phyloP scores from a whole-genome alignment of 179 eudicot species.

The Carnegiea gigantea region DNA sequence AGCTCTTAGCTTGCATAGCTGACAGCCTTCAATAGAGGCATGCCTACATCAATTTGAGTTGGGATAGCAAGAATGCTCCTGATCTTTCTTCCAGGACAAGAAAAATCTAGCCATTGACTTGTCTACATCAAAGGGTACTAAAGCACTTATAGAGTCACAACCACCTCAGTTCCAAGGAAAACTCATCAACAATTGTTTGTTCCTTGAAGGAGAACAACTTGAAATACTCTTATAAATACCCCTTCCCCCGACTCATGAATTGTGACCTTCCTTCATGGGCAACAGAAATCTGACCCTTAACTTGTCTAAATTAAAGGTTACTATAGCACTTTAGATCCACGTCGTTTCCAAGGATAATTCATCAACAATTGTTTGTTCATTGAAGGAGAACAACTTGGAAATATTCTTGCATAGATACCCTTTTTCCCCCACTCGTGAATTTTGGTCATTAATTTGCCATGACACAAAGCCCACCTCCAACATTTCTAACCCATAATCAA shows the following conservation, averaged over 20 bases:
- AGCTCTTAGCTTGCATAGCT: not conserved
- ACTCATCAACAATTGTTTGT: not conserved
- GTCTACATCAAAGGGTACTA: not conserved
- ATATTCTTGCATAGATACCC: not conserved
- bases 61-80: not conserved
- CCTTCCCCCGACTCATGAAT: not conserved
- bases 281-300: not conserved
- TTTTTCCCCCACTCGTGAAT: not conserved
- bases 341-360: not conserved
- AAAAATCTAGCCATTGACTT: not conserved
- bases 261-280: not conserved
- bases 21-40: not conserved
- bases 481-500: not conserved
- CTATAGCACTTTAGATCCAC: not conserved
- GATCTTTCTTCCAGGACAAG: not conserved
- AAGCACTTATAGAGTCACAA: not conserved
- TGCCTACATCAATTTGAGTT: not conserved
- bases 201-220: not conserved
- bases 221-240: not conserved
- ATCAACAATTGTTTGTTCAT: not conserved
- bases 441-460: not conserved
- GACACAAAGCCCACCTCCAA: not conserved
- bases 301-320: not conserved
- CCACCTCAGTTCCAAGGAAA: not conserved
- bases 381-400: not conserved